Conservation (phyloP, 306 rosid genomes). For the Pachyrhizus erosus region DNA sequence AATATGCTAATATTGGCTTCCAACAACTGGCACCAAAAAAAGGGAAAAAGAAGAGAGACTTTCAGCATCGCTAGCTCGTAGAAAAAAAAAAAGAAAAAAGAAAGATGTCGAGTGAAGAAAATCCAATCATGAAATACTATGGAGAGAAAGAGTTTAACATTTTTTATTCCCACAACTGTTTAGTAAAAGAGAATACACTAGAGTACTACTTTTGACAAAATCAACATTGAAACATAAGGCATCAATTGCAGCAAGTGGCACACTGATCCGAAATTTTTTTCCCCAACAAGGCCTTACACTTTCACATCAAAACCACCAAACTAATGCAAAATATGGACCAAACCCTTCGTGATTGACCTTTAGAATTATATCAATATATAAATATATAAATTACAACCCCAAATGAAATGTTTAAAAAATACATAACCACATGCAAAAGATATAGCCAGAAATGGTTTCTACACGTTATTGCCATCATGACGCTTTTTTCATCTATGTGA, state of each 20-base stretch:
- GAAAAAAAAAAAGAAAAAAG: not conserved
- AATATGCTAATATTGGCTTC: slow-evolving; percentile 22
- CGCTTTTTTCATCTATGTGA: not conserved
- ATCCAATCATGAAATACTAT: slow-evolving; percentile 7
- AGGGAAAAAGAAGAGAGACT: not conserved
- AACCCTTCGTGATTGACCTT: slow-evolving; percentile 11
- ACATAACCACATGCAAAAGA: not conserved
- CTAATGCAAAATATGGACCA: slow-evolving; percentile 26
- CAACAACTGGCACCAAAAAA: slow-evolving; percentile 34
- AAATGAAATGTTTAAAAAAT: slow-evolving; percentile 22
- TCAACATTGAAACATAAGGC: slow-evolving; percentile 36
- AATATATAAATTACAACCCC: slow-evolving; percentile 3
- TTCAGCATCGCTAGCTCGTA: not conserved
- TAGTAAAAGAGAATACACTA: slow-evolving; percentile 12
- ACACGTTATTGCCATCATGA: not conserved
- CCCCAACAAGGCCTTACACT: slow-evolving; percentile 16
- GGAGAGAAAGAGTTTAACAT: slow-evolving; percentile 26
- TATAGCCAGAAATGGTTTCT: not conserved
- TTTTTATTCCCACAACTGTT: slow-evolving; percentile 8
- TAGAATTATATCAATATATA: not conserved
- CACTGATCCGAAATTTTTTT: slow-evolving; percentile 8
- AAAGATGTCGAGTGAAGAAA: not conserved
- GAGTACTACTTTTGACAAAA: slow-evolving; percentile 36
- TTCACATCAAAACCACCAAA: slow-evolving; percentile 35
- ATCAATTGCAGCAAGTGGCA: slow-evolving; percentile 24